Conservation (phyloP, 2,329 filamentous ascomycete species). For the Pestalotiopsis sp. region DNA sequence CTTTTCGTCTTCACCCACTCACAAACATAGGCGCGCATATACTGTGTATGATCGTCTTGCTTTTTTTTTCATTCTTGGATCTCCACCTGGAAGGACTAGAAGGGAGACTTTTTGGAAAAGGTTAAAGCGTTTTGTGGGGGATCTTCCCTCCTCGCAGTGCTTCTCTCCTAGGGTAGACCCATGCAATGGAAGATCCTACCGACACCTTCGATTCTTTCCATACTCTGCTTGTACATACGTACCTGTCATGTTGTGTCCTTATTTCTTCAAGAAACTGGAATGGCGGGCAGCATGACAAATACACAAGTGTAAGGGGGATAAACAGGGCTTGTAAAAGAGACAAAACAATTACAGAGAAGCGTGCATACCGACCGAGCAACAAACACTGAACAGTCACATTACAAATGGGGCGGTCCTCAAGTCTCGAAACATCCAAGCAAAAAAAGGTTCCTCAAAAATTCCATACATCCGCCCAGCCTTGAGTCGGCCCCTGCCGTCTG, state of each 20-base stretch:
- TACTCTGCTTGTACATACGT: neutral
- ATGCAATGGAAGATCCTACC: neutral
- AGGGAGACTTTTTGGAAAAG: neutral
- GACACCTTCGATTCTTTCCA: neutral
- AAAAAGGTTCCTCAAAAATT: neutral
- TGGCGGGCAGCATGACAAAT: neutral
- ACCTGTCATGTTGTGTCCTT: too few relatives aligned
- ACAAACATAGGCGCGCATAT: neutral
- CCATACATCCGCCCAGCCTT: neutral
- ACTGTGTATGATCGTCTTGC: neutral
- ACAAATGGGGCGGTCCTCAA: neutral
- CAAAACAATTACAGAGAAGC: too few relatives aligned
- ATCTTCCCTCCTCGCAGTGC: neutral
- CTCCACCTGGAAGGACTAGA: neutral
- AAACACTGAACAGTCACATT: neutral
- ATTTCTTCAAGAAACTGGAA: neutral
- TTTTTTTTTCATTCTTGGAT: neutral
- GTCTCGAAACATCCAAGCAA: neutral
- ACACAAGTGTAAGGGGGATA: neutral
- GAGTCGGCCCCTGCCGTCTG: neutral
- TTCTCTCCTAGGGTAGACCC: neutral
- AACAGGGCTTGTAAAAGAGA: too few relatives aligned
- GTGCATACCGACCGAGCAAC: too few relatives aligned
- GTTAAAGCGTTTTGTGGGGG: neutral
- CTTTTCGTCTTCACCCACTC: neutral